Base-by-base conservation (phyloP, 2,329 filamentous ascomycete species). In the Ilyonectria destructans region DNA sequence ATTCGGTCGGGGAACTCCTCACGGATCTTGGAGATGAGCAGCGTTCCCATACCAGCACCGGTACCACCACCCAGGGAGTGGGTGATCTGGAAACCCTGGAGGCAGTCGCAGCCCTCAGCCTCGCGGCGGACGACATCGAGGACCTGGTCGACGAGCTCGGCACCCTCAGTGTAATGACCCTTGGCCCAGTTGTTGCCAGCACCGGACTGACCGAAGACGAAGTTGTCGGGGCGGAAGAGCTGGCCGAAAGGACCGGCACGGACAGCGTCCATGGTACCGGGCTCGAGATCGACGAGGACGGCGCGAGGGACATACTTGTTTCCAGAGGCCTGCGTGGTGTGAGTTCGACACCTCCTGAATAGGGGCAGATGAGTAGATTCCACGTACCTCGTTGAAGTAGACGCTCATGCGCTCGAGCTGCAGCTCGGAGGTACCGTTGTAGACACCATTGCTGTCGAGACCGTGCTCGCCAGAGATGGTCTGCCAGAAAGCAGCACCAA, bases 171-270 rank as follows among this genome's bases (percentile, higher is more conserved):
- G 91, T 99, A 99, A 85, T 99, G 96, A 88, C 96, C 96, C 92
- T 98, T 99, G 86, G 96, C 96, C 96, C 96, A 99, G 92, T 98
- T 98, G 94, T 99, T 99, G 87, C 96, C 96, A 84, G 96, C 96
- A 90, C 96, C 96, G 80, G 96, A 98, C 89, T 98, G 96, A 80
- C 96, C 96, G 85, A 98, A 98, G 82, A 98, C 95, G 87, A 98
- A 98, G 93, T 98, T 99, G 89, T 99, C 96, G 83, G 96, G 96
- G 76, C 96, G 95, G 95, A 99, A 98, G 78, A 99, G 95, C 89
- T 98, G 93, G 79, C 96, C 96, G 84, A 98, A 98, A 76, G 96
- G 96, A 85, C 96, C 96, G 79, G 96, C 94, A 84, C 96, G 96
- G 88, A 99, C 96, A 78, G 96, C 96, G 80, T 99, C 96, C 96